Conservation (phyloP, 768 basidiomycete species). For the Pholiota microspora region DNA sequence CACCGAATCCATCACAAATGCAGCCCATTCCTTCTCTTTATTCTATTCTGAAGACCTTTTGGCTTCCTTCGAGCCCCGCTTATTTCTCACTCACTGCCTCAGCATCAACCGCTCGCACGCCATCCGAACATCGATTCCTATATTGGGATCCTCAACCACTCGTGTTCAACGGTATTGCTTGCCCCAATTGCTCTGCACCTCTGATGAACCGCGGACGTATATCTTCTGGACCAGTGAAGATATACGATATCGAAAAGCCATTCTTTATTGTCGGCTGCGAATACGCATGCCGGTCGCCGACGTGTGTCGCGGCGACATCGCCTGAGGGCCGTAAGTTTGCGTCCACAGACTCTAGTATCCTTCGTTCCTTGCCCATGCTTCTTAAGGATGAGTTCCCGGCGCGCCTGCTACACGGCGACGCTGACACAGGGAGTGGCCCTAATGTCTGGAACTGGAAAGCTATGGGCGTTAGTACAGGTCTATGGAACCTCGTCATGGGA, state of each 20-base stretch:
- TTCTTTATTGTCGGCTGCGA: conserved; percentile 88
- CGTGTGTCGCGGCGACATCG: conserved; percentile 40
- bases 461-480: conserved; percentile 62
- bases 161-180: conserved; percentile 78
- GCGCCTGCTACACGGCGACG: conserved; percentile 51
- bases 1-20: conserved; percentile 43
- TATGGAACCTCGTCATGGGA: conserved; percentile 75
- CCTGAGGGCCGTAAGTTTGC: conserved; percentile 65
- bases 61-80: conserved; percentile 76
- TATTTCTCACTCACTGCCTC: conserved; percentile 79
- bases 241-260: conserved; percentile 76
- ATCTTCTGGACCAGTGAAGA: conserved; percentile 69
- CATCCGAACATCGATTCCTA: conserved; percentile 75
- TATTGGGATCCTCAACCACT: conserved; percentile 87
- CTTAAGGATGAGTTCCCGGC: conserved; percentile 78
- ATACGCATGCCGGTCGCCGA: conserved; percentile 58
- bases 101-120: conserved; percentile 61
- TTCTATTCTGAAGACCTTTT: conserved; percentile 78
- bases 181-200: conserved; percentile 60
- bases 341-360: conserved; percentile 69
- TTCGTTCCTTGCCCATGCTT: conserved; percentile 64
- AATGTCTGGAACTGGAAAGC: conserved; percentile 79
- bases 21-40: conserved; percentile 69
- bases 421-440: conserved; percentile 54
- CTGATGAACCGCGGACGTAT: conserved; percentile 72